Evolutionary conservation across 2,329 filamentous ascomycete species (phyloP), one percentile per base, ranked within the genome.

Genomic region (Ceratocystis papillata): DNA sequence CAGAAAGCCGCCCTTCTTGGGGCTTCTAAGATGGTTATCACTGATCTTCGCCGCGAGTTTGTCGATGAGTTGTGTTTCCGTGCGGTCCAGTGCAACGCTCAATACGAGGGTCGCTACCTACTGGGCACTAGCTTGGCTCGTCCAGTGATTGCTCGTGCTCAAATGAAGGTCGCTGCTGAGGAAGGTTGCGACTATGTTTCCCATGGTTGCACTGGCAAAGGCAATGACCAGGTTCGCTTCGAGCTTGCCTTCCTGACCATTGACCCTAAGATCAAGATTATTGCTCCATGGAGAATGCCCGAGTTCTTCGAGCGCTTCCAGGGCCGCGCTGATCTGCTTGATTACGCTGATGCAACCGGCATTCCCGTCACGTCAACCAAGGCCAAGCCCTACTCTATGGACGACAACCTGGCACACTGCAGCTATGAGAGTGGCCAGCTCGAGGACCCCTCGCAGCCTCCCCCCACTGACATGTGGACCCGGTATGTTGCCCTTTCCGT

Each of bases 361-460:
- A 89, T 90, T 69, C 87, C 87, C 61, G 87, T 90, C 68, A 85
- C 83, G 37, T 86, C 83, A 71, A 89, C 87, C 70, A 88, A 88
- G 78, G 83, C 84, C 73, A 86, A 86, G 77, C 86, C 85, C 60
- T 89, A 84, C 83, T 80, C 77, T 64, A 78, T 83, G 81, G 78
- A 78, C 64, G 84, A 86, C 75, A 89, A 90, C 77, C 73, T 89
- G 71, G 87, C 86, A 6, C 88, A 93, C 77, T 89, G 86, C 80
- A 82, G 78, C 68, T 95, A 94, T 76, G 90, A 95, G 79, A 86
- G 86, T 63, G 89, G 89, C 73, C 86, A 86, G 69, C 79, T 88
- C 59, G 85, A 87, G 74, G 79, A 81, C 66, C 77, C 79, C n/a
- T 72, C 79, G 70, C 75, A 79, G 68, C 81, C 82, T 67, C 81